These are phyloP conservation scores for Creolimax fragrantissima DNA, from an alignment of 78 protist genomes.

Conservation along the genomic window DNA sequence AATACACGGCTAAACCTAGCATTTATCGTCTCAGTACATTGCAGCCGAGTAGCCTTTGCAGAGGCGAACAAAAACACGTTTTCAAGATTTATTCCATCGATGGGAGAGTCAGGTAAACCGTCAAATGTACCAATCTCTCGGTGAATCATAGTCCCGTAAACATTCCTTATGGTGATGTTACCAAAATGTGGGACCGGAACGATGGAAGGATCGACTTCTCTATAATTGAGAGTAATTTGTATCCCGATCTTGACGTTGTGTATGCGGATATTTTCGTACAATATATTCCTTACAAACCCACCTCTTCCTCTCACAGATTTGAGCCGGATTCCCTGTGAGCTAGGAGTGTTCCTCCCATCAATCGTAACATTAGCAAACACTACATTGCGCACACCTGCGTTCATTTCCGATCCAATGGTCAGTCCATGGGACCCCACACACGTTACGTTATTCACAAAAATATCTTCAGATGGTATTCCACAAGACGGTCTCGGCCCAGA, in stretches of 20 bases:
- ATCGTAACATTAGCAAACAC: neutral
- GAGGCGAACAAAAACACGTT: neutral
- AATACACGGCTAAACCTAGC: neutral
- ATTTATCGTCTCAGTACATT: neutral
- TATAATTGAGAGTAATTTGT: neutral
- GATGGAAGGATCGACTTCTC: neutral
- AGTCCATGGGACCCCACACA: conserved; percentile 11
- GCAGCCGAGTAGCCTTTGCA: neutral
- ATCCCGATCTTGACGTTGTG: conserved; percentile 15
- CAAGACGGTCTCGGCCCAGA: conserved; percentile 14
- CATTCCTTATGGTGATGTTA: neutral
- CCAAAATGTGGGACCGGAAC: neutral
- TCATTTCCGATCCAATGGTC: conserved; percentile 16
- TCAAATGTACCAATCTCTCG: neutral
- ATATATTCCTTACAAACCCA: neutral
- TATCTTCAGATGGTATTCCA: neutral
- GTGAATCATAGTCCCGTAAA: neutral
- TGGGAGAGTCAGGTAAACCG: neutral
- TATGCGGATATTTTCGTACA: neutral
- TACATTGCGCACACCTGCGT: neutral
- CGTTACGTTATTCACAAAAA: conserved; percentile 1
- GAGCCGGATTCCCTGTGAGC: neutral
- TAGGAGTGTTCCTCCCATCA: neutral
- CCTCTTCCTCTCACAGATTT: neutral
- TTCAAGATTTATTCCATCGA: neutral